A percentile compares a stretch with the other conserved stretches of the same genome.
These are phyloP conservation scores for Gossypium anomalum DNA, from an alignment of 345 rosid species.

Conservation along the genomic window DNA sequence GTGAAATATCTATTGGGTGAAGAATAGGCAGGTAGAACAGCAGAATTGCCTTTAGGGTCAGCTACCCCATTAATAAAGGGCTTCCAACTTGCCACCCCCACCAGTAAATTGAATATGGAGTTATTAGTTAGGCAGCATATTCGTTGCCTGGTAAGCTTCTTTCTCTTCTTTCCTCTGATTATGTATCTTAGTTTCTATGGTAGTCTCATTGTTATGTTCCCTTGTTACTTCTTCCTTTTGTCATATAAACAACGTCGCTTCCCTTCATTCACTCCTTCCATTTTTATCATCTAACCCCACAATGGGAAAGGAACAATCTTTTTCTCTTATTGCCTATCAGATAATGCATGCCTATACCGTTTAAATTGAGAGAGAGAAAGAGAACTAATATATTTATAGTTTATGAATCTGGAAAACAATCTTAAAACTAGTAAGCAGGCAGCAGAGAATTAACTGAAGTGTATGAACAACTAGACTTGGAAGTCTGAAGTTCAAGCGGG, in stretches of 20 bases:
- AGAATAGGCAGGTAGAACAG: neutral
- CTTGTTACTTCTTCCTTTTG: neutral
- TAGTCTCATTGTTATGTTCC: neutral
- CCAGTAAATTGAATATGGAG: neutral
- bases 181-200: neutral
- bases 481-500: slow-evolving; percentile 2
- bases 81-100: neutral
- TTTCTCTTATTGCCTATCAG: neutral
- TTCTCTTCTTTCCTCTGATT: neutral
- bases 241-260: neutral
- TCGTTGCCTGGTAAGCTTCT: neutral
- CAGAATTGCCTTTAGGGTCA: neutral
- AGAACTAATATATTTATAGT: neutral
- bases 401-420: neutral
- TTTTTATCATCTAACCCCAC: neutral
- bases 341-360: neutral
- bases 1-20: neutral
- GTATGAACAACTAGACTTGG: neutral
- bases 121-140: neutral
- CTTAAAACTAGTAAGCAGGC: neutral
- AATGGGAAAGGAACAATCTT: neutral
- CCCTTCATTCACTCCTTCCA: neutral
- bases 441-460: neutral
- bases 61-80: neutral
- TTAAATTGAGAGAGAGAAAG: neutral